These are phyloP conservation scores for Colletotrichum orchidophilum DNA, from an alignment of 2,329 filamentous ascomycete species.

Conservation along the genomic window DNA sequence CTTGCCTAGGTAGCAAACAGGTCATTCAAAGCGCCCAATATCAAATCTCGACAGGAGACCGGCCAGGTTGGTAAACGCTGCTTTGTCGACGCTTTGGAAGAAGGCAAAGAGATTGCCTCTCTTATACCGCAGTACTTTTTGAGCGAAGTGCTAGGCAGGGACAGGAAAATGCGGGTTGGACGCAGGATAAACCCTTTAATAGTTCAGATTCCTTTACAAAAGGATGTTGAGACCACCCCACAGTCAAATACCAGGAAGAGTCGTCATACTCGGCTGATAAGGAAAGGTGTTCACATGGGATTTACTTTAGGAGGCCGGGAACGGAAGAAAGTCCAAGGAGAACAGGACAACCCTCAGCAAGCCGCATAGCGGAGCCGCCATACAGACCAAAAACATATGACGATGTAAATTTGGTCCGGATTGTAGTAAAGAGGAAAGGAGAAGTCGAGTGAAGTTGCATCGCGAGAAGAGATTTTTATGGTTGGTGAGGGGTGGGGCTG, in stretches of 20 bases:
- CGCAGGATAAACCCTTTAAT: background rate
- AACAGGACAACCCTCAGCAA: slow-evolving; percentile 61
- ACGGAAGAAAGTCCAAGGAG: slow-evolving; percentile 63
- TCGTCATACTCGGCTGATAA: slow-evolving; percentile 54
- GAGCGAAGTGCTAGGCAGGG: too few relatives aligned
- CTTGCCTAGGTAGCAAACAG: too few relatives aligned
- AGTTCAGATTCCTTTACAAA: background rate
- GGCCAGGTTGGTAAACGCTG: too few relatives aligned
- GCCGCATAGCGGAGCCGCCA: slow-evolving; percentile 63
- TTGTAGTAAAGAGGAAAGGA: slow-evolving; percentile 49
- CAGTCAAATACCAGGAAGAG: slow-evolving; percentile 56
- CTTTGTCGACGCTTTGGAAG: background rate
- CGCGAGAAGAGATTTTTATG: slow-evolving; percentile 32
- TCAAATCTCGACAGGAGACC: too few relatives aligned
- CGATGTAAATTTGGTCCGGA: slow-evolving; percentile 59
- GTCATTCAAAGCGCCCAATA: too few relatives aligned
- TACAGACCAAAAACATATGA: slow-evolving; percentile 58
- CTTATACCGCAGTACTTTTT: background rate
- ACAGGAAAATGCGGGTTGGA: background rate
- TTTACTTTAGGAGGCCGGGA: slow-evolving; percentile 62
- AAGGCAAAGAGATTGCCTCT: background rate
- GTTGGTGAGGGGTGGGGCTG: slow-evolving; percentile 15
- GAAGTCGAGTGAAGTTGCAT: slow-evolving; percentile 27
- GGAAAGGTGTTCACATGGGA: slow-evolving; percentile 55
- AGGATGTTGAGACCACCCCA: slow-evolving; percentile 60